phyloP scores from a whole-genome alignment of 148 eudicot genomes.

The Rhododendron griersonianum region DNA sequence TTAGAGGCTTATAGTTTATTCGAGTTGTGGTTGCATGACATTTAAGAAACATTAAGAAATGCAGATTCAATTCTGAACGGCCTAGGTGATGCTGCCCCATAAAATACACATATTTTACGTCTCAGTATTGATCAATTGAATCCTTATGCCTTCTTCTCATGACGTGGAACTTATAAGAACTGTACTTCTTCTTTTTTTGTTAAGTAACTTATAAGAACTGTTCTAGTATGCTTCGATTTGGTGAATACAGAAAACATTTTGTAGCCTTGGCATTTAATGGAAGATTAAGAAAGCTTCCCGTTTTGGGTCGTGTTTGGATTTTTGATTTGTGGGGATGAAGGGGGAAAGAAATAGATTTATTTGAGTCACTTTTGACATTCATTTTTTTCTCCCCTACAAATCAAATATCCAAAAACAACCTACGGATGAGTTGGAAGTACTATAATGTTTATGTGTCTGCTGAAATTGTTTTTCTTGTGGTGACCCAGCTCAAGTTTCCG shows the following conservation, averaged over 20 bases:
- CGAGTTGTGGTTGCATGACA: neutral
- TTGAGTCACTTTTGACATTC: too few relatives aligned
- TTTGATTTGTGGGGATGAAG: neutral
- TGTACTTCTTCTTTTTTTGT: too few relatives aligned
- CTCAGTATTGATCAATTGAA: neutral
- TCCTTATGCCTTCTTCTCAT: neutral
- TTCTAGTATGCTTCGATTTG: neutral
- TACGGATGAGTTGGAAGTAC: neutral
- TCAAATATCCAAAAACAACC: neutral
- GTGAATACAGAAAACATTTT: neutral
- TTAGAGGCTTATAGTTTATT: neutral
- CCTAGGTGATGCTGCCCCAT: neutral
- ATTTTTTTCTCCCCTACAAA: too few relatives aligned
- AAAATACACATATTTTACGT: neutral
- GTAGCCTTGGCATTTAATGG: neutral
- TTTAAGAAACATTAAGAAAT: too few relatives aligned
- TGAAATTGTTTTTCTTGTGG: conserved; percentile 9
- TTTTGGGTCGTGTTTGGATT: neutral
- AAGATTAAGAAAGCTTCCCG: neutral
- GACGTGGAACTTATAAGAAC: neutral
- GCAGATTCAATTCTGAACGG: too few relatives aligned
- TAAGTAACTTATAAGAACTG: neutral
- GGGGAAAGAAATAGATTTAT: neutral
- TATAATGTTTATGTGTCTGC: neutral
- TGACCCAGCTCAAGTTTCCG: conserved; percentile 89